These are phyloP conservation scores for Claviceps sp. DNA, from an alignment of 2,329 filamentous ascomycete species.

Conservation along the genomic window DNA sequence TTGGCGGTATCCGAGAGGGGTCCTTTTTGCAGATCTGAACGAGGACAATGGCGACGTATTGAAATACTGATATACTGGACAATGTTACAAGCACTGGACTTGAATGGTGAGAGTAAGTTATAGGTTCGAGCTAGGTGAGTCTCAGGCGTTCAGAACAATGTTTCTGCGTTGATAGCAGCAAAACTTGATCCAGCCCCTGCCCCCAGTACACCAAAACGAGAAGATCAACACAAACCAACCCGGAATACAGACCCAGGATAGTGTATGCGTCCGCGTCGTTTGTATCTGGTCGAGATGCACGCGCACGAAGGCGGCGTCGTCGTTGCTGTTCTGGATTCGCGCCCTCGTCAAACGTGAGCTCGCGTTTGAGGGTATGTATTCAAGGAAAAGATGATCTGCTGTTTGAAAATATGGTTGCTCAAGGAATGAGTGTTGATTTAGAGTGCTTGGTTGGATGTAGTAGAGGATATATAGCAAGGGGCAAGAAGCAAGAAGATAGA, in stretches of 20 bases:
- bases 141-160: background rate
- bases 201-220: background rate
- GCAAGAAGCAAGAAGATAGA: background rate
- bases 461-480: background rate
- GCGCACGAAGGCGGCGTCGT: background rate
- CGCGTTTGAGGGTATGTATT: background rate
- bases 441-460: background rate
- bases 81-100: background rate
- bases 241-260: background rate
- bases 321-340: background rate
- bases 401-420: background rate
- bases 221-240: background rate
- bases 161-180: background rate
- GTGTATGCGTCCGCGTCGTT: background rate
- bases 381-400: background rate
- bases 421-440: background rate
- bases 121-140: background rate
- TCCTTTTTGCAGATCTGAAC: background rate
- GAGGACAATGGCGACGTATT: background rate
- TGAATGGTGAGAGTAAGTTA: background rate
- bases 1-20: background rate
- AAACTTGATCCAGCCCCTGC: constrained; percentile 1
- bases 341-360: background rate
- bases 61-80: background rate
- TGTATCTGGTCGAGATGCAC: background rate